Evolutionary conservation across 2,329 filamentous ascomycete species (phyloP), one percentile per base, ranked within the genome.

Genomic region (Lecanicillium sp.): DNA sequence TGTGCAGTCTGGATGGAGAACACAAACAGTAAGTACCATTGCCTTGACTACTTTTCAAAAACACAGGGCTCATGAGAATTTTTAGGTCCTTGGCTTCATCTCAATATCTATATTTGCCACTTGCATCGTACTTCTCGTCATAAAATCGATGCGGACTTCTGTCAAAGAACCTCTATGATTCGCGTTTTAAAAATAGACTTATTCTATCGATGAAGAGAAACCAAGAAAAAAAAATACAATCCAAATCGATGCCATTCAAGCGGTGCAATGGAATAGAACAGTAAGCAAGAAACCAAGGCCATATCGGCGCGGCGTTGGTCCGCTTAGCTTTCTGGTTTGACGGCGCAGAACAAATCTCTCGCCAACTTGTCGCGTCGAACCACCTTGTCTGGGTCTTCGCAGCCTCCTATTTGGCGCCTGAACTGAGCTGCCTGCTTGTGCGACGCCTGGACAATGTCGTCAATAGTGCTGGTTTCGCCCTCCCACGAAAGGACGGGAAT

Each of bases 1-100:
- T 54, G 93, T 98, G 32, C 93, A 98, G 70, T 86, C 83, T 24
- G 93, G 93, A 1, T 93, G 87, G 86, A 91, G 89, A 67, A 97
- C 93, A 30, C 90, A 97, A 63, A 66, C 84, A 35, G 86, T 95
- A 60, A 54, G 73, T 63, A n/a, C 14, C 4, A 15, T n/a, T 9
- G 12, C 12, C 21, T 7, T 14, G 4, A 32, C 4, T 36, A 12
- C 17, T 7, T 26, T 5, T 12, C n/a, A 9, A 43, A 4, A 33
- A 19, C 15, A 12, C 19, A n/a, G 12, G 30, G 12, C 26, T 20
- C 14, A n/a, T 24, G 24, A 30, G 24, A 12, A 24, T 23, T 7
- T 14, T 9, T 20, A 85, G 82, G 69, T 84, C 20, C 77, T 87
- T 58, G 78, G 73, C 2, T 65, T 79, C 4, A 74, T 87, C 23